Evolutionary conservation across 208 protist species (phyloP).

Genomic region (Acanthamoeba castellanii): DNA sequence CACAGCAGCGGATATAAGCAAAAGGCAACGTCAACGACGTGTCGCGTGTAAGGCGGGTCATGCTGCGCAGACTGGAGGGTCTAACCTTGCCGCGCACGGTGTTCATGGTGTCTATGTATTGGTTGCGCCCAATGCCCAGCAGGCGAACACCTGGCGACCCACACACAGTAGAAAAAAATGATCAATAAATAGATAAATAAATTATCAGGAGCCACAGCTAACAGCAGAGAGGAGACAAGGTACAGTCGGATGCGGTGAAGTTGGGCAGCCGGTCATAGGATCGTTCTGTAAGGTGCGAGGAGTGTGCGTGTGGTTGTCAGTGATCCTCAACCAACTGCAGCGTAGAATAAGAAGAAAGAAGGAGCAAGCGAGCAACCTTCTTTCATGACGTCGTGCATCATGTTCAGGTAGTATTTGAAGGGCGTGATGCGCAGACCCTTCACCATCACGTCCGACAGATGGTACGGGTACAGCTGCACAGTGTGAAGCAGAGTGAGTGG

Average conservation of each 20-base stretch:
- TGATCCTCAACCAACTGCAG: background rate
- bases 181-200: background rate
- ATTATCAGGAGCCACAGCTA: background rate
- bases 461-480: slow-evolving; percentile 90
- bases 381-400: slow-evolving; percentile 89
- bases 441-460: slow-evolving; percentile 87
- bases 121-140: slow-evolving; percentile 97
- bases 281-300: slow-evolving; percentile 78
- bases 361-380: slow-evolving; percentile 61
- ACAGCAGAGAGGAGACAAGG: slow-evolving; percentile 23
- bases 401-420: slow-evolving; percentile 90
- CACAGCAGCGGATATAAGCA: too few relatives aligned
- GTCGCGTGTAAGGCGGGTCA: too few relatives aligned
- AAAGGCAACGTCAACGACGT: too few relatives aligned
- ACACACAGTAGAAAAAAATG: background rate
- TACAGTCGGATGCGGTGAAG: slow-evolving; percentile 96
- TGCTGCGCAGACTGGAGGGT: too few relatives aligned
- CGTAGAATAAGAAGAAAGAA: background rate
- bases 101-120: slow-evolving; percentile 98
- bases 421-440: slow-evolving; percentile 85
- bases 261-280: slow-evolving; percentile 97
- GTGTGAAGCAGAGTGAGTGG: background rate
- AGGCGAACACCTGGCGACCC: slow-evolving; percentile 90
- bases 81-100: slow-evolving; percentile 93
- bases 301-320: background rate